A percentile compares a stretch with the other conserved stretches of the same genome.
Conservation (phyloP, 1,284 basidiomycete species). For the Boletus chippewaensis region DNA sequence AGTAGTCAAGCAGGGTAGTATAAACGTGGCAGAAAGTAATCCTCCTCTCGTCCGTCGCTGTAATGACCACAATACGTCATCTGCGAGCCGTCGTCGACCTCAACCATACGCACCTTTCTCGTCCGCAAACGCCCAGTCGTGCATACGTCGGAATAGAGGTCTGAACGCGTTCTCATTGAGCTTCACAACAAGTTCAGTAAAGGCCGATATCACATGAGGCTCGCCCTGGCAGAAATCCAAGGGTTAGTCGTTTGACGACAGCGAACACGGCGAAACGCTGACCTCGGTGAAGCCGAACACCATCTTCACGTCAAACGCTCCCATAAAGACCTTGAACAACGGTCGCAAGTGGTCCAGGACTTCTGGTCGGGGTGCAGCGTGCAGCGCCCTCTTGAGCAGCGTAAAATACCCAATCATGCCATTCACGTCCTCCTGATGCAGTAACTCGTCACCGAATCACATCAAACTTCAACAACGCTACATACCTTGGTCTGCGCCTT, state of each 20-base stretch:
- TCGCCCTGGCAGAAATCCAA: slow-evolving; percentile 39
- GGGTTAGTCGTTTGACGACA: neutral
- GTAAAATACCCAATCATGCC: slow-evolving; percentile 57
- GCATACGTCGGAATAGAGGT: slow-evolving; percentile 86
- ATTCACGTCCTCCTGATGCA: slow-evolving; percentile 20
- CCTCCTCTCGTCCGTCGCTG: slow-evolving; percentile 43
- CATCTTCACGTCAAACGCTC: slow-evolving; percentile 62
- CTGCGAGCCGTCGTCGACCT: neutral
- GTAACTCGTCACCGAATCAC: slow-evolving; percentile 1
- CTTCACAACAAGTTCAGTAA: slow-evolving; percentile 87
- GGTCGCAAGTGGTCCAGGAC: slow-evolving; percentile 67
- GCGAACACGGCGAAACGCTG: neutral
- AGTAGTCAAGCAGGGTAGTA: slow-evolving; percentile 56
- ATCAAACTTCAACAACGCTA: neutral
- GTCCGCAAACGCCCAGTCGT: slow-evolving; percentile 88
- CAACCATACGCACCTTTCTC: slow-evolving; percentile 40
- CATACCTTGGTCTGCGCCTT: slow-evolving; percentile 35
- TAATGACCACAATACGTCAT: neutral
- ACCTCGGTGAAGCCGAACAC: slow-evolving; percentile 34
- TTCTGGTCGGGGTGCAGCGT: slow-evolving; percentile 55
- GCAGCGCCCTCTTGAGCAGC: slow-evolving; percentile 59
- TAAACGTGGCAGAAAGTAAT: slow-evolving; percentile 73
- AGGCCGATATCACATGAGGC: slow-evolving; percentile 58
- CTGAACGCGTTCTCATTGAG: slow-evolving; percentile 91
- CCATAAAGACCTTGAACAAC: slow-evolving; percentile 79